Base-by-base conservation (phyloP, 345 rosid genomes). In the Citrus sp. region DNA sequence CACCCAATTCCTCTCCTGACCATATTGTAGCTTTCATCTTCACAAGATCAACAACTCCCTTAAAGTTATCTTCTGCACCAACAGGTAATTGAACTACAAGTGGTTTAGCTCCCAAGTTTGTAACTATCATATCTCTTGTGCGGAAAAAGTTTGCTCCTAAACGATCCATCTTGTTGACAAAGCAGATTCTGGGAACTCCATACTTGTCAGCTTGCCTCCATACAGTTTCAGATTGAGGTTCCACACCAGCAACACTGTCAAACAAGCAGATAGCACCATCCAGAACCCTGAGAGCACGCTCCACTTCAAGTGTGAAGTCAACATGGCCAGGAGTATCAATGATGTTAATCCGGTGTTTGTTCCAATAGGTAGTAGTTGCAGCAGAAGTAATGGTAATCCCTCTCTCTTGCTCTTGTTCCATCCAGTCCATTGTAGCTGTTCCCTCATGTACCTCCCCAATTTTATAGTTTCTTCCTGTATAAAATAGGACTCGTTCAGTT, bases 391-490 rank as follows among this genome's bases (percentile, higher is more conserved):
- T 93, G 38, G 99, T 96, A 80, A 96, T 93, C 79, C 99, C 99
- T 88, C 99, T 90, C 82, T 96, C 99, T 77, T 96, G 99, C 76
- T 96, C 99, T 86, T 96, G 99, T 77, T 96, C 99, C 98, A 96
- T 96, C 98, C 99, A 96, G 80, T 96, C 99, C 99, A 96, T 96
- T 30, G 99, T 96, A 56, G 99, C 98, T 3, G 99, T 96, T 67
- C 97, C 98, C 81, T 96, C 99, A 8, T 95, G 98, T 7, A 96
- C 99, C 85, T 96, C 98, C 5, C 99, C 98, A 32, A 96, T 96
- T 82, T 96, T 96, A 84, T 96, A 96, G 88, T 96, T 96, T 83
- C 99, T 86, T 75, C 98, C 98, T 0, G 99, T 93, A 78, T 93
- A 96, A 84, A 77, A 96, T 22, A 96, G 87, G 82, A 96, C 65